Evolutionary conservation across 2,329 filamentous ascomycete genomes (phyloP), one percentile per base, ranked within the genome.

Genomic region (Colletotrichum sp.): DNA sequence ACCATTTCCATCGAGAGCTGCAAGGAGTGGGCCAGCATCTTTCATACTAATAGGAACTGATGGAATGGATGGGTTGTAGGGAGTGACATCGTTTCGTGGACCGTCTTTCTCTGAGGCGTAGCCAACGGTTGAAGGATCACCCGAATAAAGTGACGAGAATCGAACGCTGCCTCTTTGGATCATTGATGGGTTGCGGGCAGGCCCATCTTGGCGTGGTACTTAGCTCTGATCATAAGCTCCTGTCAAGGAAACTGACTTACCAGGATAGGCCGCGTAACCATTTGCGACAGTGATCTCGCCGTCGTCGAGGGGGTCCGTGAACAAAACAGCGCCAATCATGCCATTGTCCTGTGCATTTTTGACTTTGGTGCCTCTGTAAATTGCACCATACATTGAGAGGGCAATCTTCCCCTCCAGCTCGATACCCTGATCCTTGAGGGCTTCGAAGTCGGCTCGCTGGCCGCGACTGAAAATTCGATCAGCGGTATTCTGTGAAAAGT

Each of bases 131-230:
- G 71, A 70, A 1, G 71, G 71, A 30, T 74, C 71, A 18, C 71
- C 71, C 5, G 71, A 74, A 34, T 74, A 74, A 1, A 74, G 39
- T 1, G 71, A 74, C 4, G 68, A 75, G 52, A 72, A 75, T 7
- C 72, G 72, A 8, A 75, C 72, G 24, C 72, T 75, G n/a, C 68
- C 72, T 49, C 72, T 8, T n/a, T 75, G 72, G 13, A 75, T 75
- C 72, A 71, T 71, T 4, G 72, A 75, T 5, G 68, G 72, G 15
- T 75, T 75, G 13, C 68, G 30, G 7, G 59, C 68, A 13, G 72
- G 72, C 0, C 72, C 72, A 30, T 74, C 71, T 74, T 21, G 4
- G 5, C 24, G 24, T 24, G 24, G 24, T 24, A 24, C 24, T 24
- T 24, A 24, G 24, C 24, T 24, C 24, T 24, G 24, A 24, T 24